Evolutionary conservation across 176 grass and related monocot genomes (phyloP), one percentile per base, ranked within the genome.

Genomic region (Urochloa ruziziensis): DNA sequence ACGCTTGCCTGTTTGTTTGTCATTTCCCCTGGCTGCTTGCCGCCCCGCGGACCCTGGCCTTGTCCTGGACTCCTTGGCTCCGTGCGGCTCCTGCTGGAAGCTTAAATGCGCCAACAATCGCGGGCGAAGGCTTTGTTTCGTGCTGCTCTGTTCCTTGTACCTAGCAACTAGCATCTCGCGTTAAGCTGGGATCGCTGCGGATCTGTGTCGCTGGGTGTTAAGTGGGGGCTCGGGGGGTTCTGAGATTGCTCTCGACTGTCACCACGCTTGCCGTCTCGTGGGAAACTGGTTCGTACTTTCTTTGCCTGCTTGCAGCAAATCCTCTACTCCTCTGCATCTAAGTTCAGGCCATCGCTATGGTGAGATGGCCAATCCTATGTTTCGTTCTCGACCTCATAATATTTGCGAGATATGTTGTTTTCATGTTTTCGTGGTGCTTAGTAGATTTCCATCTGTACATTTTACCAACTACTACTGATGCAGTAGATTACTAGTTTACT

Each of bases 1-100:
- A 70, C 79, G 52, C 80, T 52, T 82, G 1, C 42, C 39, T 47
- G 60, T 43, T 35, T 44, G n/a, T 70, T 33, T 61, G 53, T 82
- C 52, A 19, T 13, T 46, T 73, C 39, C 54, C 40, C 54, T 82
- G 54, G 6, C 61, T 16, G 43, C 16, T 80, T 48, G 21, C 14
- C 15, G 4, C 39, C 54, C 47, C 19, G 28, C 77, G 60, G 42
- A 11, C 5, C 0, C 59, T 60, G 53, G 19, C 48, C 60, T 29
- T 40, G 80, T 73, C 80, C 19, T 0, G 29, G 19, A 32, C 80
- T 73, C 21, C 53, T 9, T 82, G 80, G 67, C 58, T 40, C 40
- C 17, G 67, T 59, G 79, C 34, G 49, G n/a, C 48, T 15, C 11
- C 10, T 80, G 61, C 78, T 25, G 63, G 33, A 32, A 33, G 15